Base-by-base conservation (phyloP, 2,329 filamentous ascomycete genomes). In the Aspergillus sp. region DNA sequence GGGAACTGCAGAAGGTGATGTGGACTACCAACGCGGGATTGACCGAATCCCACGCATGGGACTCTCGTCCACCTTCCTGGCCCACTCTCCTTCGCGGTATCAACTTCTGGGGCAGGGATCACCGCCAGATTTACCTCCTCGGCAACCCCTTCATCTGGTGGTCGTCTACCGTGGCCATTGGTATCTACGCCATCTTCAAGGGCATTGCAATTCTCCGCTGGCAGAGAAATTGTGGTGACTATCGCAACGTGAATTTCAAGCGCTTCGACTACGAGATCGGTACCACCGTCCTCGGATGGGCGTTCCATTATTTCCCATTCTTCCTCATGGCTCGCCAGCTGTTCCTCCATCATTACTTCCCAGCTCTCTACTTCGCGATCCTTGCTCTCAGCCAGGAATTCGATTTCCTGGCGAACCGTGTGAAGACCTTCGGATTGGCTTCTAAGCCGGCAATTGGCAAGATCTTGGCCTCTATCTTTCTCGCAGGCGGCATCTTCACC, bases 221-320 rank as follows among this genome's bases (percentile, higher is more conserved):
- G 94, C 94, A 99, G 77, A 88, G 94, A 66, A 92, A 86, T 71
- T 97, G 81, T 80, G 82, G 84, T 62, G 94, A 99, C 74, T 97
- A 99, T 73, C 76, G 81, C 55, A 86, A 88, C 69, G 72, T 85
- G 45, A 88, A 83, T 36, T 96, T 97, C 81, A 96, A 96, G 78
- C 90, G 94, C 52, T 99, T 97, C 71, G 94, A 97, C 74, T 97
- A 97, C 68, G 94, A 99, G 74, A 85, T 97, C 54, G 94, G 94
- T 56, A 90, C 86, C 49, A 91, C 86, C 16, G 88, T 97, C 29
- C 83, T 99, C 7, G 94, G 89, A 61, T 99, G 94, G 94, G 91
- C 89, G 45, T 88, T 99, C 73, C 94, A 99, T 76, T 99, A 97
- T 79, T 97, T 99, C 80, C 94, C 94, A 10, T 99, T 99, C 79